Conservation (phyloP, 169 alveolate species). For the Plasmodium berghei region DNA sequence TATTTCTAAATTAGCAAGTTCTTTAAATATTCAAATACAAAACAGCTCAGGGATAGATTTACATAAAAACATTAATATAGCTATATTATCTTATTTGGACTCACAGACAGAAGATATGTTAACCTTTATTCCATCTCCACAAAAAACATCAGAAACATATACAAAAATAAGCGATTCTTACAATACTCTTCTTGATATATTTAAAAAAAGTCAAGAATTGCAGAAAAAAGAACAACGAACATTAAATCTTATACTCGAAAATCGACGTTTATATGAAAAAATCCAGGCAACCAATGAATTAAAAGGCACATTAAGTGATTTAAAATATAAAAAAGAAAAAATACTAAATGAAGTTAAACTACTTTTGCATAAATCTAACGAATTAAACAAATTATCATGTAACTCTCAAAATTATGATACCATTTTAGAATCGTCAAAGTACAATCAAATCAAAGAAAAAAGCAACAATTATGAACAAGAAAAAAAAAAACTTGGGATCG, state of each 20-base stretch:
- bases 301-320: not conserved
- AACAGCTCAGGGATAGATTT: not conserved
- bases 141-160: not conserved
- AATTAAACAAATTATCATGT: not conserved
- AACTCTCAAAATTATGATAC: constrained; percentile 2
- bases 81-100: not conserved
- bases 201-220: not conserved
- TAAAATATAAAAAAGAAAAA: not conserved
- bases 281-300: not conserved
- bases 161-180: not conserved
- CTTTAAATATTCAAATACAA: not conserved
- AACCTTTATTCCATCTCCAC: not conserved
- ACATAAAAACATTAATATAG: not conserved
- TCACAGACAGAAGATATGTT: not conserved
- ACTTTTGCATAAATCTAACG: not conserved
- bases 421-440: not conserved
- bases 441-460: not conserved
- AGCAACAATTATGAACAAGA: not conserved
- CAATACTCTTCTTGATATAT: not conserved
- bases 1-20: not conserved
- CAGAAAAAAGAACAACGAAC: not conserved
- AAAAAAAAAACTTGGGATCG: not conserved
- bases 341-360: not conserved
- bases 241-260: not conserved
- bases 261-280: not conserved